A percentile compares a stretch with the other conserved stretches of the same genome.
These are phyloP conservation scores for Claviceps quebecensis DNA, from an alignment of 2,329 filamentous ascomycete genomes.

Conservation along the genomic window DNA sequence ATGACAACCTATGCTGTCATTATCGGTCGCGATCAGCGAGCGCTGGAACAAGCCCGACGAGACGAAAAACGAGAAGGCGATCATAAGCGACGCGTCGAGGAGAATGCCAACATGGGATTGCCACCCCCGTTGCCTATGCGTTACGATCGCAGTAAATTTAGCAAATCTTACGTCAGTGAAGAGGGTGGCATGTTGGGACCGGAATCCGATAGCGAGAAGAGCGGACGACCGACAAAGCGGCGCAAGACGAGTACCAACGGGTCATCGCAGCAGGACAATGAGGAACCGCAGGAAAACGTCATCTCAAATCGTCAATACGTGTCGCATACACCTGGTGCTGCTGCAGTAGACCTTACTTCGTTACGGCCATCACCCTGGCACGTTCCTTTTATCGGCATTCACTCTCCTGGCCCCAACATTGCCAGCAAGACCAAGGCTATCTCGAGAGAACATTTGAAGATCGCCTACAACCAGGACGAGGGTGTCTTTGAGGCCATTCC, in stretches of 20 bases:
- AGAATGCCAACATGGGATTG: slow-evolving; percentile 33
- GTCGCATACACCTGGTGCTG: slow-evolving; percentile 44
- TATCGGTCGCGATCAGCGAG: slow-evolving; percentile 55
- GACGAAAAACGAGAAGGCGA: slow-evolving; percentile 35
- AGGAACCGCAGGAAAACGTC: slow-evolving; percentile 30
- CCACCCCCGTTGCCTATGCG: slow-evolving; percentile 36
- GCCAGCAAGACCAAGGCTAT: slow-evolving; percentile 55
- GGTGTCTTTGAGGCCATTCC: slow-evolving; percentile 51
- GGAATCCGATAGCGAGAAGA: slow-evolving; percentile 42
- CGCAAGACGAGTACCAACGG: slow-evolving; percentile 31
- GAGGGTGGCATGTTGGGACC: slow-evolving; percentile 55
- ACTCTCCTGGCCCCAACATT: slow-evolving; percentile 50
- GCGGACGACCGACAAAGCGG: slow-evolving; percentile 30
- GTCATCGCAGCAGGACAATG: slow-evolving; percentile 27
- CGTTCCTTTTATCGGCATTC: slow-evolving; percentile 56
- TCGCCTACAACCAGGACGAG: slow-evolving; percentile 51
- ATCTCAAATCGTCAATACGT: slow-evolving; percentile 46
- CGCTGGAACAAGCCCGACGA: slow-evolving; percentile 38
- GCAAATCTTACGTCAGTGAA: slow-evolving; percentile 54
- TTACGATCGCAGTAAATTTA: slow-evolving; percentile 39
- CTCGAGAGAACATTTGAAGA: slow-evolving; percentile 59
- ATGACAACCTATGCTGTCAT: slow-evolving; percentile 63
- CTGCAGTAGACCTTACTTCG: slow-evolving; percentile 43
- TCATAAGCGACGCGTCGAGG: slow-evolving; percentile 29
- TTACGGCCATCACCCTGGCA: slow-evolving; percentile 47